Percentiles rank a stretch among this genome's conserved stretches.
Evolutionary conservation across 2,329 filamentous ascomycete genomes (phyloP).

Genomic region (Pyricularia sp.): DNA sequence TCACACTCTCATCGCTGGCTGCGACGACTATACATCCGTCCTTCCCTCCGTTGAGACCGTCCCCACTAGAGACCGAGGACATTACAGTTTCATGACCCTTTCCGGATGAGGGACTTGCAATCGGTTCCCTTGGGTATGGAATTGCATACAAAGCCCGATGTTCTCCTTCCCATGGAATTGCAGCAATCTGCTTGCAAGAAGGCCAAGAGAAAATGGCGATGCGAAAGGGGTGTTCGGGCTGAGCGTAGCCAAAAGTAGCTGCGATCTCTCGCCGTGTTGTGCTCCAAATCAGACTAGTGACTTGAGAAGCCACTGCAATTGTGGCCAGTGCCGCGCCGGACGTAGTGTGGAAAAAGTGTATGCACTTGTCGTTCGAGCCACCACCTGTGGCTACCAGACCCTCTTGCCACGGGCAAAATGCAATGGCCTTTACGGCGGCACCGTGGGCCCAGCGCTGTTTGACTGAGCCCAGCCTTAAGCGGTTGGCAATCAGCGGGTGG

Average conservation of each 20-base stretch:
- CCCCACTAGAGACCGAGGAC: conserved; percentile 7
- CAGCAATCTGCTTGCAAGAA: conserved; percentile 74
- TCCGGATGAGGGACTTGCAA: not conserved
- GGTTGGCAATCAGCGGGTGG: conserved; percentile 4
- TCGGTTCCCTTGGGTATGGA: conserved; percentile 55
- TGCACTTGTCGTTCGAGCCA: conserved; percentile 87
- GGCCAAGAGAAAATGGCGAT: conserved; percentile 96
- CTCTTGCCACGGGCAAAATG: conserved; percentile 91
- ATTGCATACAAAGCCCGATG: conserved; percentile 82
- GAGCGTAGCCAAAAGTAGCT: conserved; percentile 87
- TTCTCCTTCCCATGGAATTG: conserved; percentile 74
- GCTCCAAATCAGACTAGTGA: conserved; percentile 89
- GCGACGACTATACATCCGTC: conserved; percentile 88
- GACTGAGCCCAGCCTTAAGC: conserved; percentile 44
- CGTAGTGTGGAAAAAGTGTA: conserved; percentile 86
- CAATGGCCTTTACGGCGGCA: conserved; percentile 91
- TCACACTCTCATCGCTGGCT: conserved; percentile 83
- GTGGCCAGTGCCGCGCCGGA: conserved; percentile 80
- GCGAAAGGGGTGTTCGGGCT: conserved; percentile 80
- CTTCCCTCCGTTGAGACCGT: not conserved
- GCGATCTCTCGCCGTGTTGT: conserved; percentile 77
- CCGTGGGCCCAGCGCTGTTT: conserved; percentile 69
- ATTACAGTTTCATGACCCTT: not conserved
- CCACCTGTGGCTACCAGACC: conserved; percentile 84
- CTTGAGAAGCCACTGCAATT: conserved; percentile 86